A percentile compares a stretch with the other conserved stretches of the same genome.
Conservation (phyloP, 345 rosid genomes). For the Adansonia digitata region DNA sequence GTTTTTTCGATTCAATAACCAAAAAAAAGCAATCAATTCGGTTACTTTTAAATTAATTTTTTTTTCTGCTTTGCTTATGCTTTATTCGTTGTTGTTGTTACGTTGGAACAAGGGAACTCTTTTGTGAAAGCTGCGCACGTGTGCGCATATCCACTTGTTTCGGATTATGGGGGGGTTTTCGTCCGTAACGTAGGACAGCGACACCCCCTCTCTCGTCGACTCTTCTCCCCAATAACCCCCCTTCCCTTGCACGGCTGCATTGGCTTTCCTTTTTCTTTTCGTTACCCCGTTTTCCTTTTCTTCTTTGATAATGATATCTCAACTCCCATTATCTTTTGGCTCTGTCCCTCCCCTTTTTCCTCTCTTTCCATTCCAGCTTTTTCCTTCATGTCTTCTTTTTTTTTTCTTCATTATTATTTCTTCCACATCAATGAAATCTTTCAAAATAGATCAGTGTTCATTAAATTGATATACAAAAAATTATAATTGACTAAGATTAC, state of each 20-base stretch:
- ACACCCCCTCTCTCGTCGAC: not conserved
- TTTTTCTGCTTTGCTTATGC: too few species aligned
- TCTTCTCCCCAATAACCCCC: not conserved
- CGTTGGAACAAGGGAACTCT: conserved; percentile 6
- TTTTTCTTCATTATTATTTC: not conserved
- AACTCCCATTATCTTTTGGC: not conserved
- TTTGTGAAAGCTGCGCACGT: conserved; percentile 40
- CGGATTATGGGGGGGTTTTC: conserved; percentile 22
- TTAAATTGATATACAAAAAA: too few species aligned
- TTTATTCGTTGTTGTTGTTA: too few species aligned
- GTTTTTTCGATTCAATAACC: too few species aligned
- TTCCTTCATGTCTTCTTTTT: not conserved
- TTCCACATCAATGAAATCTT: not conserved
- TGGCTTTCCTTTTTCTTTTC: not conserved
- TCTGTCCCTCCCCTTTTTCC: not conserved
- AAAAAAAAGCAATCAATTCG: too few species aligned
- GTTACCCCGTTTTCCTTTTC: not conserved
- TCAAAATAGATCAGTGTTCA: too few species aligned
- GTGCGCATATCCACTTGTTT: conserved; percentile 37
- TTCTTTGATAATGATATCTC: conserved; percentile 11
- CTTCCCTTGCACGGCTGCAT: not conserved
- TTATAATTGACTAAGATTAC: too few species aligned
- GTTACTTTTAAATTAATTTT: too few species aligned
- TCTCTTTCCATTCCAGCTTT: not conserved
- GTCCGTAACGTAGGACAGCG: conserved; percentile 40